phyloP scores from a whole-genome alignment of 225 moss, liverwort and hornwort genomes.

The Physcomitrellopsis africana region DNA sequence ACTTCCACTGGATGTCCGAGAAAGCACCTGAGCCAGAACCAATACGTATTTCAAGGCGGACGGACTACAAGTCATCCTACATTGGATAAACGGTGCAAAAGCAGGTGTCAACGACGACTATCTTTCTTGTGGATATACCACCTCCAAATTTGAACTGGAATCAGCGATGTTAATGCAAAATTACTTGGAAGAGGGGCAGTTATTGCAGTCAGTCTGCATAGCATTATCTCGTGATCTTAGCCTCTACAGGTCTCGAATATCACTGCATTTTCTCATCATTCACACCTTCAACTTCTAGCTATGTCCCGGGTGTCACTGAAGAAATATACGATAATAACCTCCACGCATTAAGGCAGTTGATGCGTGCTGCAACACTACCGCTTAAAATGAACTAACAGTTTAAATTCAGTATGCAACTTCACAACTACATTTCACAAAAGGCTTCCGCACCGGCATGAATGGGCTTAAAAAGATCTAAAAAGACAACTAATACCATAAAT shows the following conservation, averaged over 20 bases:
- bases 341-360: neutral
- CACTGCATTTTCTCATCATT: neutral
- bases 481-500: neutral
- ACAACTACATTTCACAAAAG: neutral
- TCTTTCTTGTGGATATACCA: neutral
- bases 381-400: neutral
- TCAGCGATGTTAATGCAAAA: constrained; percentile 5
- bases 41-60: constrained; percentile 38
- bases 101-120: neutral
- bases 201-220: neutral
- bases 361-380: neutral
- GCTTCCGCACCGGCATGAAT: neutral
- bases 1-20: constrained; percentile 92
- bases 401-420: neutral
- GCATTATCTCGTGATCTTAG: constrained; percentile 9
- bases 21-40: constrained; percentile 60
- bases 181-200: neutral
- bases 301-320: neutral
- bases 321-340: neutral
- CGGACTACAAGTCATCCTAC: constrained; percentile 3
- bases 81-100: neutral
- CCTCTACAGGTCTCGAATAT: constrained; percentile 1
- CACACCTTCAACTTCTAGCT: neutral
- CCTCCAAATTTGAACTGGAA: neutral
- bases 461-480: neutral